Evolutionary conservation across 306 rosid genomes (phyloP).

Genomic region (Sindora glabra): DNA sequence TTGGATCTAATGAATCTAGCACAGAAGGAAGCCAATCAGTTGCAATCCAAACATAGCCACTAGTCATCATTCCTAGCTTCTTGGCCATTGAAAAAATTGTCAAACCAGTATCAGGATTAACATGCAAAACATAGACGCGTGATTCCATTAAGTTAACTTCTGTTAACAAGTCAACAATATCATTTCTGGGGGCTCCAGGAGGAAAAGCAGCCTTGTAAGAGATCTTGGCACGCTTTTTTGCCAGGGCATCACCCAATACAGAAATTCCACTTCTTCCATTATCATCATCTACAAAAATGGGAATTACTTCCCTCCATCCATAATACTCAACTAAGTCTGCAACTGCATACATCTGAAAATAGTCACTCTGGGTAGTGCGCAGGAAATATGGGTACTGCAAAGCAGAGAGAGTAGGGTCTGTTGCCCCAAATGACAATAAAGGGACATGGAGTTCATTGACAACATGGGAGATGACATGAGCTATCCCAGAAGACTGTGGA

Average conservation of each 20-base stretch:
- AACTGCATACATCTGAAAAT: slow-evolving; percentile 72
- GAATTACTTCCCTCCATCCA: slow-evolving; percentile 75
- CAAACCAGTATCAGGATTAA: slow-evolving; percentile 83
- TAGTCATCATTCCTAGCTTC: slow-evolving; percentile 48
- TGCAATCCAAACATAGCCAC: slow-evolving; percentile 79
- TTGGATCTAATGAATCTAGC: slow-evolving; percentile 44
- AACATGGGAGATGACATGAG: slow-evolving; percentile 84
- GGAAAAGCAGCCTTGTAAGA: slow-evolving; percentile 68
- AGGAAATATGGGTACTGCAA: slow-evolving; percentile 73
- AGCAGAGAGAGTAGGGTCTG: slow-evolving; percentile 76
- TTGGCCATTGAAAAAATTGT: slow-evolving; percentile 47
- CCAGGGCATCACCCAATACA: slow-evolving; percentile 58
- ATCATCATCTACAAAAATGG: slow-evolving; percentile 82
- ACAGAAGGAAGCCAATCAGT: slow-evolving; percentile 87
- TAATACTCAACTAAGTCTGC: slow-evolving; percentile 59
- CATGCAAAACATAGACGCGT: slow-evolving; percentile 81
- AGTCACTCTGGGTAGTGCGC: slow-evolving; percentile 73
- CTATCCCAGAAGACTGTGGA: slow-evolving; percentile 91
- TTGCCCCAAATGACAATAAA: slow-evolving; percentile 79
- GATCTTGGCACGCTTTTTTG: slow-evolving; percentile 62
- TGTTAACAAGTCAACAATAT: slow-evolving; percentile 39
- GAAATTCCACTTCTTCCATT: slow-evolving; percentile 76
- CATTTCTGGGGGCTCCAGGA: slow-evolving; percentile 31
- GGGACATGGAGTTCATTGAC: slow-evolving; percentile 85
- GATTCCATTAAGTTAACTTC: slow-evolving; percentile 83